Base-by-base conservation (phyloP, 2,329 filamentous ascomycete genomes). In the Monosporascus cannonballus region DNA sequence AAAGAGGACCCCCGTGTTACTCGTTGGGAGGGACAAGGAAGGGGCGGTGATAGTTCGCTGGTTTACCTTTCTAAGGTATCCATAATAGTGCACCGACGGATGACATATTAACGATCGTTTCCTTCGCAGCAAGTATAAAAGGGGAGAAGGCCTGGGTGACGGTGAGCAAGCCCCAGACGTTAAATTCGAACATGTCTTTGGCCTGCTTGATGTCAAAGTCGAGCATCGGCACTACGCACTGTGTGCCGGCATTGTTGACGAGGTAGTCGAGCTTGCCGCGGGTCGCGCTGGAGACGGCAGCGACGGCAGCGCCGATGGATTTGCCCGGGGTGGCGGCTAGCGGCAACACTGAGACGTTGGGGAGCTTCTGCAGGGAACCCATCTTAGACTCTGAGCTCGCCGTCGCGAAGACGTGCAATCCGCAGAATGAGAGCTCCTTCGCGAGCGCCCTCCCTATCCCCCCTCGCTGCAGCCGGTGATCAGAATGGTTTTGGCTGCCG, bases 131-230 rank as follows among this genome's bases (percentile, higher is more conserved):
- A 15, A 53, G 34, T 8, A 55, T 11, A 3, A 55, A 25, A 3
- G 54, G 54, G n/a, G 53, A 27, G 38, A 55, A 53, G 3, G 51
- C 54, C 37, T 55, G 54, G 6, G 51, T 53, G 7, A 49, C 51
- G 18, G 49, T 45, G 4, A 55, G 6, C n/a, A 42, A n/a, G n/a
- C 48, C 54, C 8, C 48, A 24, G 2, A 55, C 45, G 38, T 55
- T 55, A 8, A 50, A 47, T 8, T 53, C 48, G 11, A 55, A 38
- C n/a, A 55, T 45, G 17, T 48, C 36, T 24, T 42, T 51, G 8
- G 42, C 39, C 9, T 53, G 51, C 17, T 25, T 22, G 1, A 55
- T 27, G 8, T 25, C 6, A 5, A 46, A 48, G 45, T 55, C 54
- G 9, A 47, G n/a, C 8, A 55, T 20, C 15, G 54, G 54, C 51